Percentiles rank a stretch among this genome's conserved stretches.
These are phyloP conservation scores for Candida tallmaniae DNA, from an alignment of 805 yeast genomes.

Conservation along the genomic window DNA sequence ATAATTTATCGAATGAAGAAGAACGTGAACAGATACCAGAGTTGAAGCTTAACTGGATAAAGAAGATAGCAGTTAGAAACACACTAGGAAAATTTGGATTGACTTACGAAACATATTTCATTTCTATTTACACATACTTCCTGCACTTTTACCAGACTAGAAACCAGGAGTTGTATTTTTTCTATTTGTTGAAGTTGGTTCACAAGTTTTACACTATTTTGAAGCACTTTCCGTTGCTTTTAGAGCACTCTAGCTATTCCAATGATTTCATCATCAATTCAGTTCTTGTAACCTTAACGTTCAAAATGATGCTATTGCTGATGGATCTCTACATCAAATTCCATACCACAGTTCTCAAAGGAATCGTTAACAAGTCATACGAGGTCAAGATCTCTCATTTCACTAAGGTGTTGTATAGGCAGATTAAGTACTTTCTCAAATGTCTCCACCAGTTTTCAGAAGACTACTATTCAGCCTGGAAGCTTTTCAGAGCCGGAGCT, in stretches of 20 bases:
- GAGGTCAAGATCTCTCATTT: background rate
- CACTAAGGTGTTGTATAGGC: background rate
- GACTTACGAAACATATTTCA: slow-evolving; percentile 21
- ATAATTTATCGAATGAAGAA: background rate
- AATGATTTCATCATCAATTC: background rate
- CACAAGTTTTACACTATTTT: background rate
- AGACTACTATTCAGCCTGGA: slow-evolving; percentile 3
- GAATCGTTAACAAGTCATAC: background rate
- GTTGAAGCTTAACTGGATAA: background rate
- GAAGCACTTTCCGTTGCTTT: background rate
- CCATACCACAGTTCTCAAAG: background rate
- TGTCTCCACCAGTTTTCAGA: background rate
- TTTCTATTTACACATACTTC: slow-evolving; percentile 37
- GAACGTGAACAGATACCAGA: background rate
- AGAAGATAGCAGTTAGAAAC: background rate
- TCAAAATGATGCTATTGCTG: background rate
- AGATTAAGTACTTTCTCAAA: background rate
- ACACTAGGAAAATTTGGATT: background rate
- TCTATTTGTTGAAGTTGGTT: slow-evolving; percentile 25
- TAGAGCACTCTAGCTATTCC: background rate
- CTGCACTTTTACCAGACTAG: slow-evolving; percentile 28
- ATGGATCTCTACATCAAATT: slow-evolving; percentile 1
- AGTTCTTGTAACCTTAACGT: background rate
- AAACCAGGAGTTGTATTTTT: slow-evolving; percentile 29
- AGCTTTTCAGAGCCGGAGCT: background rate